A percentile compares a stretch with the other conserved stretches of the same genome.
These are phyloP conservation scores for Diplodia intermedia DNA, from an alignment of 2,329 filamentous ascomycete species.

Conservation along the genomic window DNA sequence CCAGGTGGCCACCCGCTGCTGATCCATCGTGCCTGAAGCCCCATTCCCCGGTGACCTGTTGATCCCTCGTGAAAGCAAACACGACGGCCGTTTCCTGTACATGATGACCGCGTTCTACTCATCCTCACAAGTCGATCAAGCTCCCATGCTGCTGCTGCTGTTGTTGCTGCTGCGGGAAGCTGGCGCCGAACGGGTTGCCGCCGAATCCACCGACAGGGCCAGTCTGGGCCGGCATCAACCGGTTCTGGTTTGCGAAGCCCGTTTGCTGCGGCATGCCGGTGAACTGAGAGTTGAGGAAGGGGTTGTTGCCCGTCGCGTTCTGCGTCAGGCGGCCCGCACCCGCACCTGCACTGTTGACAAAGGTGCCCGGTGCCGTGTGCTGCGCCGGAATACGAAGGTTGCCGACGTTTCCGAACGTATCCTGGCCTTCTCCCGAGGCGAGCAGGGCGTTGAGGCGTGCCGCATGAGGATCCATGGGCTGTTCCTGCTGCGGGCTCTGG, in stretches of 20 bases:
- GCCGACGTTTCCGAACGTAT: conserved; percentile 97
- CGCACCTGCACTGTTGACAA: conserved; percentile 91
- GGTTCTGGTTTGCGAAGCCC: conserved; percentile 44
- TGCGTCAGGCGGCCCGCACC: conserved; percentile 76
- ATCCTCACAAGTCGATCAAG: conserved; percentile 64
- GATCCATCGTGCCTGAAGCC: neutral
- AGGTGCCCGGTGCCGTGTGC: conserved; percentile 93
- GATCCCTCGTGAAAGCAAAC: conserved; percentile 13
- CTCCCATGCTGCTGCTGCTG: conserved; percentile 57
- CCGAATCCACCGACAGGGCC: conserved; percentile 56
- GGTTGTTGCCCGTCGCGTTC: conserved; percentile 78
- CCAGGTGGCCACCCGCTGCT: conserved; percentile 10
- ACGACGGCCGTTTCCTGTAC: conserved; percentile 19
- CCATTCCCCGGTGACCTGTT: conserved; percentile 3
- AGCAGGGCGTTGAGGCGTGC: conserved; percentile 86
- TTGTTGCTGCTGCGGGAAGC: conserved; percentile 50
- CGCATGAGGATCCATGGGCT: conserved; percentile 63
- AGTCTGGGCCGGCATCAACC: conserved; percentile 58
- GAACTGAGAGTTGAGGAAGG: conserved; percentile 84
- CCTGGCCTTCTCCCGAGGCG: conserved; percentile 86
- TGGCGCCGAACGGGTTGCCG: conserved; percentile 63
- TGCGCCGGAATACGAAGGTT: conserved; percentile 94
- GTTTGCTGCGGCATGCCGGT: conserved; percentile 67
- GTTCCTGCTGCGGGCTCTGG: conserved; percentile 52
- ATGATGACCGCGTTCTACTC: neutral